Evolutionary conservation across 2,329 filamentous ascomycete genomes (phyloP).

Genomic region (Xylariaceae sp.): DNA sequence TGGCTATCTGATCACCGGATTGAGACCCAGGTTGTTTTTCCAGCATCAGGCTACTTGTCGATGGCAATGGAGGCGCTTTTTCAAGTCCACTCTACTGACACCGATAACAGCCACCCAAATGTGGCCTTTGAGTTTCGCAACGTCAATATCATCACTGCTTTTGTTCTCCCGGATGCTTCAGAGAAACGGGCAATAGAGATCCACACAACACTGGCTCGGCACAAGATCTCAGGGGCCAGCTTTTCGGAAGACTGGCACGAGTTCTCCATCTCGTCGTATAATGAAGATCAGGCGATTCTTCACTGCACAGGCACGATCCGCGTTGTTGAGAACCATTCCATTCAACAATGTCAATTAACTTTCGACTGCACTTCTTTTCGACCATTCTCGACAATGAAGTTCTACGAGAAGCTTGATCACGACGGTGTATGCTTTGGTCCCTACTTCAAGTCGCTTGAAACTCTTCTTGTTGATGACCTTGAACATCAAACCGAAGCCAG

Average conservation of each 20-base stretch:
- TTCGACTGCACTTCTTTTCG: too few species aligned
- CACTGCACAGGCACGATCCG: conserved; percentile 17
- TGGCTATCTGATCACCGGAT: not conserved
- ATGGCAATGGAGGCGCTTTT: not conserved
- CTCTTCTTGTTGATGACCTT: not conserved
- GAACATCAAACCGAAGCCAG: too few species aligned
- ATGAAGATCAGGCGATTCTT: conserved; percentile 1
- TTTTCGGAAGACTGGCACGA: conserved; percentile 14
- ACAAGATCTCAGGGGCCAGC: conserved; percentile 5
- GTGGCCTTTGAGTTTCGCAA: conserved; percentile 4
- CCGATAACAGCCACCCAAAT: too few species aligned
- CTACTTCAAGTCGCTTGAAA: not conserved
- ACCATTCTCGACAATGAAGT: not conserved
- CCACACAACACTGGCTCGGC: conserved; percentile 9
- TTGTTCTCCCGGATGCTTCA: not conserved
- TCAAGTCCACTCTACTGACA: too few species aligned
- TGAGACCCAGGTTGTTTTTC: not conserved
- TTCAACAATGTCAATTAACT: not conserved
- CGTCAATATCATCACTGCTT: conserved; percentile 4
- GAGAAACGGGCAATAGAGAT: conserved; percentile 1
- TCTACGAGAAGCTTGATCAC: not conserved
- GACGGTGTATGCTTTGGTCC: not conserved
- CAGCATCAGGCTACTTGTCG: not conserved
- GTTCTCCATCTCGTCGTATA: conserved; percentile 16
- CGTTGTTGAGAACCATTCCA: not conserved